Evolutionary conservation across 331 rosid species (phyloP), one percentile per base, ranked within the genome.

Genomic region (Arachis monticola): DNA sequence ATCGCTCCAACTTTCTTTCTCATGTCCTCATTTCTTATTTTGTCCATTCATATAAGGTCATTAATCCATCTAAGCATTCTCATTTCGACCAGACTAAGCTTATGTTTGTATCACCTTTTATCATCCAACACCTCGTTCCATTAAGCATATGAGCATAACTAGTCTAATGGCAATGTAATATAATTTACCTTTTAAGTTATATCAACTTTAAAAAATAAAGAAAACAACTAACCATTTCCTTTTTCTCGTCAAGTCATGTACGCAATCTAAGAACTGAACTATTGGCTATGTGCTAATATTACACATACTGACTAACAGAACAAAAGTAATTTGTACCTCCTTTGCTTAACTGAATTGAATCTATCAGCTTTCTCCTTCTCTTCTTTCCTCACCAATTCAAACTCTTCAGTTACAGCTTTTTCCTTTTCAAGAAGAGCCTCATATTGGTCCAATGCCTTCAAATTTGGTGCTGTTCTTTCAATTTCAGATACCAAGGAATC

Each of bases 381-480:
- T 80, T 86, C 98, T 77, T 87, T 95, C 83, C 99, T 90, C 48
- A 92, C 96, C 60, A 84, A 87, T 83, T 95, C 98, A 81, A 89
- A 92, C 88, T 95, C 98, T 81, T 90, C 97, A 66, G 72, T 81
- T 64, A 89, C 83, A 78, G 81, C 86, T 85, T 88, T 90, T 89
- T 92, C 99, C 89, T 88, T 95, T 81, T 89, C 92, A 63, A 86
- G 85, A 67, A 95, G 83, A 78, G 92, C 92, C 69, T 95, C 99
- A 72, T 95, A 95, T 73, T 95, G 99, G 72, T 92, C 99, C 79
- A 95, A 81, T 74, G 99, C 98, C 88, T 92, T 95, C 91, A 95
- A 81, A 87, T 95, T 95, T 38, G 99, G 99, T 30, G 99, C 97
- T 2, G 99, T 95, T 89, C 88, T 90, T 64, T 95, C 98, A 17